Percentiles rank a stretch among this genome's conserved stretches.
These are phyloP conservation scores for Mycosphaerella sp. DNA, from an alignment of 2,329 filamentous ascomycete genomes.

Conservation along the genomic window DNA sequence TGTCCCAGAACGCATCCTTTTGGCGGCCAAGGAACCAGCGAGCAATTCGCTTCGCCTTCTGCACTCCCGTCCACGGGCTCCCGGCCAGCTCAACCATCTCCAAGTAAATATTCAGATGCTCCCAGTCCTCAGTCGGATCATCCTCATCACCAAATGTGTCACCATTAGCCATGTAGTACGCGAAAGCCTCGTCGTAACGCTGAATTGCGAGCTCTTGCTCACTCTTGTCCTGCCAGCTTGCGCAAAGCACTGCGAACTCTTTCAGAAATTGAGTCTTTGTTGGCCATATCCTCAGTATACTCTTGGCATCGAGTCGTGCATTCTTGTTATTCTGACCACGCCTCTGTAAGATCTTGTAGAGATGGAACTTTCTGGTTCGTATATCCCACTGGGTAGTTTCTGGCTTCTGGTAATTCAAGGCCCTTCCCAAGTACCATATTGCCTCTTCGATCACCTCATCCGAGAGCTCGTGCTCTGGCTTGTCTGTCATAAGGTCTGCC, in stretches of 20 bases:
- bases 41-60: constrained; percentile 63
- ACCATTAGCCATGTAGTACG: constrained; percentile 38
- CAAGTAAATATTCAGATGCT: constrained; percentile 76
- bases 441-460: constrained; percentile 39
- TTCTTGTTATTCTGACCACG: constrained; percentile 38
- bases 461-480: constrained; percentile 39
- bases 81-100: constrained; percentile 65
- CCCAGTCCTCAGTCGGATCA: constrained; percentile 58
- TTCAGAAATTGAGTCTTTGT: constrained; percentile 51
- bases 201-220: constrained; percentile 28
- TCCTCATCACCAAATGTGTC: constrained; percentile 36
- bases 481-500: constrained; percentile 49
- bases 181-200: constrained; percentile 49
- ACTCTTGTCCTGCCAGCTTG: constrained; percentile 19
- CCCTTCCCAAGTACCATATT: constrained; percentile 49
- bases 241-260: constrained; percentile 51
- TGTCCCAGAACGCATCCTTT: constrained; percentile 72
- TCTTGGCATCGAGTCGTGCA: constrained; percentile 49
- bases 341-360: constrained; percentile 45
- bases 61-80: constrained; percentile 60
- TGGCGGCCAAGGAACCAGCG: constrained; percentile 77
- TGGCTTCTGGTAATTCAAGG: constrained; percentile 48
- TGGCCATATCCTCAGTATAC: constrained; percentile 49
- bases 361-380: constrained; percentile 51
- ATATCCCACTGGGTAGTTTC: constrained; percentile 33